Base-by-base conservation (phyloP, 202 grass and related monocot genomes). In the Sporobolus alterniflorus region DNA sequence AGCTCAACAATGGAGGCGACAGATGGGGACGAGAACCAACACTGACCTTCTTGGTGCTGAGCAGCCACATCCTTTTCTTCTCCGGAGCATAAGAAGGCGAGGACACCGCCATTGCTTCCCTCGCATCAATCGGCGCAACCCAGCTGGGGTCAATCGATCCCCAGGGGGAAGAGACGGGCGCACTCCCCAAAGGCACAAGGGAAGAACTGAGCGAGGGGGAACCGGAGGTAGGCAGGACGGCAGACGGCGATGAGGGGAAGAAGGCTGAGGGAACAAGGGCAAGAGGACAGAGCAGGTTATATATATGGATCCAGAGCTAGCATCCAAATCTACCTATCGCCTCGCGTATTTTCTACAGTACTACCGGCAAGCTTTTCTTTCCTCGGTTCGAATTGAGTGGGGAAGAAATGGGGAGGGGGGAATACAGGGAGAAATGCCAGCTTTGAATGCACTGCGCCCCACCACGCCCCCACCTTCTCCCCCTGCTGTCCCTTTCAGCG, bases 21-120 rank as follows among this genome's bases (percentile, higher is more conserved):
- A 34, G 36, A 42, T 11, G 46, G 41, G 6, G 36, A 3, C 18
- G 46, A 34, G 67, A 43, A 62, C 70, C 33, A 49, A 82, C 49
- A 83, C 85, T 39, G 66, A 96, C 97, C 97, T 92, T 96, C 90
- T 83, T 88, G 84, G 90, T 94, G 88, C 89, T 92, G 66, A 91
- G 82, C 81, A 92, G 84, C 97, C 97, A 99, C 69, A 92, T 92
- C 78, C 86, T 84, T 87, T 89, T 99, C 89, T 93, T 99, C 81
- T 96, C 96, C 61, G 93, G 88, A 73, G 87, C 73, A 62, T 87
- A 81, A 87, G 93, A 85, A 92, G 87, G 74, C 79, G 90, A 90
- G 49, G 90, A 90, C 17, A 83, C 79, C 80, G 97, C 84, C 97
- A 96, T 99, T 86, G 64, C 51, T 51, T 63, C 68, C 65, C 73